Conservation (phyloP, 768 basidiomycete species). For the Pisolithus microcarpus region DNA sequence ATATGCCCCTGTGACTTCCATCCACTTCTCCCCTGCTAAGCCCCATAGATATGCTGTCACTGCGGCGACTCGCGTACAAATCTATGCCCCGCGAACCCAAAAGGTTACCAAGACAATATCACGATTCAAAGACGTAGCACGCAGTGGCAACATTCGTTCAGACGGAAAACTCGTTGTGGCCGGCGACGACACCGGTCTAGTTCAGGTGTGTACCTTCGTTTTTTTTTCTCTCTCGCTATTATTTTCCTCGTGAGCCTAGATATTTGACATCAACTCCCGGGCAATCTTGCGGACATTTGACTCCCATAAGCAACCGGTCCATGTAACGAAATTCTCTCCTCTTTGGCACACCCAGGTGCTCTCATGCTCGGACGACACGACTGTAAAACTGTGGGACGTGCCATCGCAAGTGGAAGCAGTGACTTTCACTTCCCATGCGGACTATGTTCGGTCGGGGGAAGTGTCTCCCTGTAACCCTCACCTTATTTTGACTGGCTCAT, state of each 20-base stretch:
- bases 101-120: slow-evolving; percentile 95
- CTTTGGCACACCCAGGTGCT: slow-evolving; percentile 76
- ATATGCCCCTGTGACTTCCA: slow-evolving; percentile 90
- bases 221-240: background rate
- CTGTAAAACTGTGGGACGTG: slow-evolving; percentile 91
- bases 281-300: slow-evolving; percentile 91
- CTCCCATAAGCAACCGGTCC: slow-evolving; percentile 93
- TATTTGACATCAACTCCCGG: slow-evolving; percentile 90
- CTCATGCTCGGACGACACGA: slow-evolving; percentile 95
- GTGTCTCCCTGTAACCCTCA: slow-evolving; percentile 78
- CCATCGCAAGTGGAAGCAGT: slow-evolving; percentile 75
- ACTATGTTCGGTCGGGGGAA: slow-evolving; percentile 93
- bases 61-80: slow-evolving; percentile 86
- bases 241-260: slow-evolving; percentile 32
- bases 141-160: slow-evolving; percentile 78
- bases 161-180: slow-evolving; percentile 96
- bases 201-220: slow-evolving; percentile 43
- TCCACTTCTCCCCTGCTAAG: slow-evolving; percentile 82
- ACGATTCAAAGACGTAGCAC: slow-evolving; percentile 92
- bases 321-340: slow-evolving; percentile 87
- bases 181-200: slow-evolving; percentile 87
- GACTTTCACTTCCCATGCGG: slow-evolving; percentile 82
- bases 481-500: slow-evolving; percentile 86
- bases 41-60: slow-evolving; percentile 96
- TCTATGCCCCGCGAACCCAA: slow-evolving; percentile 94